A percentile compares a stretch with the other conserved stretches of the same genome.
Conservation (phyloP, 2,329 filamentous ascomycete genomes). For the Rutstroemia sp. region DNA sequence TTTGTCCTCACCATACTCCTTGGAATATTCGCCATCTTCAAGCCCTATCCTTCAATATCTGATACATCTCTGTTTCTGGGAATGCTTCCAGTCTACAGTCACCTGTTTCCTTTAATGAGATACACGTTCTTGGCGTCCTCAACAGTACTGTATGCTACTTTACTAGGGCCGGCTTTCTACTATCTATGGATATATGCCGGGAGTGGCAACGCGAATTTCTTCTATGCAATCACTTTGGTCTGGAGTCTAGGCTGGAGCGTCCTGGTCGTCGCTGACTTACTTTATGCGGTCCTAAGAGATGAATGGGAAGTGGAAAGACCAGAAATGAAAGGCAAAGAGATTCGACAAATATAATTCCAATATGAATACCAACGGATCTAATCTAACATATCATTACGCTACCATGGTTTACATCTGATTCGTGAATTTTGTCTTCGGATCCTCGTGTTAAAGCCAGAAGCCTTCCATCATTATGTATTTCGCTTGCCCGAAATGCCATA, state of each 20-base stretch:
- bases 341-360: slow-evolving; percentile 33
- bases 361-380: neutral
- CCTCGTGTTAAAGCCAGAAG: no score
- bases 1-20: slow-evolving; percentile 79
- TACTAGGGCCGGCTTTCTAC: slow-evolving; percentile 91
- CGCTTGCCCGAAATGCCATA: no score
- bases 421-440: neutral
- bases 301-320: slow-evolving; percentile 92
- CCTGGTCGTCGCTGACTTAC: slow-evolving; percentile 68
- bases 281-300: slow-evolving; percentile 84
- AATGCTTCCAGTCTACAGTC: slow-evolving; percentile 77
- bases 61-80: slow-evolving; percentile 83
- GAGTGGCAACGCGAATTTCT: slow-evolving; percentile 97
- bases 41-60: slow-evolving; percentile 89
- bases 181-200: slow-evolving; percentile 98
- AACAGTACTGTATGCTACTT: slow-evolving; percentile 76
- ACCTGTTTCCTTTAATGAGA: slow-evolving; percentile 86
- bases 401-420: neutral
- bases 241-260: slow-evolving; percentile 90
- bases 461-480: no score
- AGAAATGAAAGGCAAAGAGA: slow-evolving; percentile 82
- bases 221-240: slow-evolving; percentile 97
- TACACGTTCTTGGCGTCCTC: slow-evolving; percentile 85
- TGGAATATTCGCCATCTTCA: slow-evolving; percentile 90
- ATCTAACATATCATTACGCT: neutral